Percentiles rank a stretch among this genome's conserved stretches.
Conservation (phyloP, 2,329 filamentous ascomycete species). For the Colletotrichum simmondsii region DNA sequence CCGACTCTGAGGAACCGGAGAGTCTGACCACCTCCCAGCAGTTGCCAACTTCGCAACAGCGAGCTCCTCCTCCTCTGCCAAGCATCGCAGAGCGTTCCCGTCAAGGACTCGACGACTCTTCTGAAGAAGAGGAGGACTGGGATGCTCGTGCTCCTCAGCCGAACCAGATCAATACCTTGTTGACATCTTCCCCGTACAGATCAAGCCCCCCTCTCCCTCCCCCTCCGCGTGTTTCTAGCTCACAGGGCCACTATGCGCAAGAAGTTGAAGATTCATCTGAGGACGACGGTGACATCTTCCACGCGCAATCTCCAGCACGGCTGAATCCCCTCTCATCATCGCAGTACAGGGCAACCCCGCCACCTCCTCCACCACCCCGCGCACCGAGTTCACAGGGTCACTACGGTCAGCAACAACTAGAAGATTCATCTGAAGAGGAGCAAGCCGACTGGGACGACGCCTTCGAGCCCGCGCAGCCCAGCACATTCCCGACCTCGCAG, state of each 20-base stretch:
- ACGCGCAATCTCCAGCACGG: background rate
- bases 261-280: constrained; percentile 12
- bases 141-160: background rate
- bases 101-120: constrained; percentile 2
- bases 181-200: constrained; percentile 22
- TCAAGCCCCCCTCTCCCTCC: constrained; percentile 2
- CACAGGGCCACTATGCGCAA: background rate
- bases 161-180: background rate
- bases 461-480: constrained; percentile 2
- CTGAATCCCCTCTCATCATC: background rate
- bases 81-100: constrained; percentile 24
- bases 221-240: background rate
- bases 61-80: constrained; percentile 1
- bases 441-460: constrained; percentile 1
- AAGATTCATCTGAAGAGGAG: constrained; percentile 24
- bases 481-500: background rate
- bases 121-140: constrained; percentile 1
- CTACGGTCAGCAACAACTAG: background rate
- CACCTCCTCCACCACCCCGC: background rate
- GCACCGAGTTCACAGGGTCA: constrained; percentile 10
- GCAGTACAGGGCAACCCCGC: background rate
- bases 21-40: constrained; percentile 24
- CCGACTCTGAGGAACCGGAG: constrained; percentile 25
- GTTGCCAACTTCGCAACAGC: background rate
- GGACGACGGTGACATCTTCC: background rate